Percentiles rank a stretch among this genome's conserved stretches.
phyloP scores from a whole-genome alignment of 257 asterid species.

The Solanum appendiculatum region DNA sequence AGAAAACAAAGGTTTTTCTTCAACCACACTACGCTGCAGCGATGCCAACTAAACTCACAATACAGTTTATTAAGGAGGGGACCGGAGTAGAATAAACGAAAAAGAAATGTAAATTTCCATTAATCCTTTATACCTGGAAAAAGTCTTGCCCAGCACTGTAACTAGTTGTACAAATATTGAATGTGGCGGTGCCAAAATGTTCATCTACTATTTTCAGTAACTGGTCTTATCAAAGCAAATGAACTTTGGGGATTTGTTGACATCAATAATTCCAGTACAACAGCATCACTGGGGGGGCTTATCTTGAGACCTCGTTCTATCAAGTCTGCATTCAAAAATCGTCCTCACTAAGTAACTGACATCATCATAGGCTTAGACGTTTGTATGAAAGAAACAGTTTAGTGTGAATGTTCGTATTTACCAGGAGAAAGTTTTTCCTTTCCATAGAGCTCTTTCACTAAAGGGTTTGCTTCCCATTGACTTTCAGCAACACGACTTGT shows the following conservation, averaged over 20 bases:
- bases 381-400: background rate
- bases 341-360: background rate
- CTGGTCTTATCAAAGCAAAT: conserved; percentile 61
- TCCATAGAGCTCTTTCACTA: conserved; percentile 63
- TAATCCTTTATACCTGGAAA: background rate
- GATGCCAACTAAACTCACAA: background rate
- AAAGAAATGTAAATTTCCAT: background rate
- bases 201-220: conserved; percentile 12
- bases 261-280: conserved; percentile 59
- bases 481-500: conserved; percentile 74
- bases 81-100: background rate
- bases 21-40: background rate
- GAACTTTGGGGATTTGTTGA: conserved; percentile 39
- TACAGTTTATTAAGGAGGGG: background rate
- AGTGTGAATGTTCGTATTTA: conserved; percentile 3
- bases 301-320: conserved; percentile 65
- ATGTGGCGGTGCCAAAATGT: background rate
- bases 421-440: conserved; percentile 70
- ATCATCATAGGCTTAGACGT: background rate
- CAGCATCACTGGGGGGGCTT: conserved; percentile 27
- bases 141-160: background rate
- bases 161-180: background rate
- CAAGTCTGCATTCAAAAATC: conserved; percentile 35
- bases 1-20: background rate
- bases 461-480: conserved; percentile 79